A percentile compares a stretch with the other conserved stretches of the same genome.
Evolutionary conservation across 2,329 filamentous ascomycete species (phyloP).

Genomic region (Parastagonospora avenae): DNA sequence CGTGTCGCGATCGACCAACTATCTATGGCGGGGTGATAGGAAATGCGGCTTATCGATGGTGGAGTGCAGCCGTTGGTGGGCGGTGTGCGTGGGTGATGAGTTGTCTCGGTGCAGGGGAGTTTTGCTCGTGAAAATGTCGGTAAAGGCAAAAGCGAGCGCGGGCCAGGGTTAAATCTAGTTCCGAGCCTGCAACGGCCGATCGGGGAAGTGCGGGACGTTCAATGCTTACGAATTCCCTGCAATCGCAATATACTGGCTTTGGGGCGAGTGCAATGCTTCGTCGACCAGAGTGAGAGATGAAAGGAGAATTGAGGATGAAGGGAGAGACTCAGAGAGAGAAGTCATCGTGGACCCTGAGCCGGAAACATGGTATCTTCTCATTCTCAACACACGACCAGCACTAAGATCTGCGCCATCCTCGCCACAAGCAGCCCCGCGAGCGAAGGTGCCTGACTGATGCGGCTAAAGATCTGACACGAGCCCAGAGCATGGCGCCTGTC

Average conservation of each 20-base stretch:
- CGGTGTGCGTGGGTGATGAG: slow-evolving; percentile 8
- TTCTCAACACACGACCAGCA: neutral
- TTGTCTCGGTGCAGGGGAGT: slow-evolving; percentile 16
- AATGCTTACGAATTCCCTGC: slow-evolving; percentile 19
- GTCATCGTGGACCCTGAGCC: neutral
- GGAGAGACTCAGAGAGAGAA: neutral
- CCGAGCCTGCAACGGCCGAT: slow-evolving; percentile 11
- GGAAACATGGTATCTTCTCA: neutral
- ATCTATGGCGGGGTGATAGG: neutral
- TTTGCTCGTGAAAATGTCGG: slow-evolving; percentile 20
- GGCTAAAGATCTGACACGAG: slow-evolving; percentile 4
- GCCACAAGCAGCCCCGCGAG: slow-evolving; percentile 7
- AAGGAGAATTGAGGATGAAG: neutral
- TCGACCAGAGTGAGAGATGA: no score
- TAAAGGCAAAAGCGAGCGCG: slow-evolving; percentile 21
- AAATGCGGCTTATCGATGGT: neutral
- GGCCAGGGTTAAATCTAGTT: slow-evolving; percentile 7
- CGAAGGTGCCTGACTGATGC: neutral
- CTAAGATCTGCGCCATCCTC: slow-evolving; percentile 10
- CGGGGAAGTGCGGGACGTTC: slow-evolving; percentile 18
- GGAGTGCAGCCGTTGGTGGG: neutral
- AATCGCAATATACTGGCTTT: neutral
- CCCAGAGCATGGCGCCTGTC: slow-evolving; percentile 3
- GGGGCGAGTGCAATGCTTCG: no score
- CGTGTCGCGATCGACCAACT: neutral